These are phyloP conservation scores for Xylariaceae sp. DNA, from an alignment of 2,329 filamentous ascomycete genomes.

Conservation along the genomic window DNA sequence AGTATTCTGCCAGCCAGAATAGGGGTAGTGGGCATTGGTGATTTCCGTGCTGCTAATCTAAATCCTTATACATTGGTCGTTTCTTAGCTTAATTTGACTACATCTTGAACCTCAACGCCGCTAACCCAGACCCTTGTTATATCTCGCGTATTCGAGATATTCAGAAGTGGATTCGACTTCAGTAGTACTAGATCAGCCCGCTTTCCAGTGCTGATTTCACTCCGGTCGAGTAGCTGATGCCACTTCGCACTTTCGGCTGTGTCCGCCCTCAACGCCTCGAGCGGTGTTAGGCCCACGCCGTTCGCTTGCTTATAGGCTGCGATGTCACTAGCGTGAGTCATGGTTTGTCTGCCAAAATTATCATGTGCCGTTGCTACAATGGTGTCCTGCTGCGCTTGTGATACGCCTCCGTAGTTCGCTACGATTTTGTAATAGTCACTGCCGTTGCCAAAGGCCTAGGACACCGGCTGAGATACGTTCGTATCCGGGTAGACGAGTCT, in stretches of 20 bases:
- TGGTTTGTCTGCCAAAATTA: constrained; percentile 23
- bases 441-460: constrained; percentile 32
- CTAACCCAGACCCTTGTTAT: constrained; percentile 39
- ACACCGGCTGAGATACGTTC: constrained; percentile 26
- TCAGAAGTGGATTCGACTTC: constrained; percentile 35
- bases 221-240: constrained; percentile 37
- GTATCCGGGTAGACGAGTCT: constrained; percentile 22
- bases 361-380: constrained; percentile 31
- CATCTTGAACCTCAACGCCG: constrained; percentile 28
- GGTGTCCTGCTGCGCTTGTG: constrained; percentile 32
- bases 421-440: constrained; percentile 34
- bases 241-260: constrained; percentile 32
- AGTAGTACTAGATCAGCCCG: constrained; percentile 41
- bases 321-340: constrained; percentile 32
- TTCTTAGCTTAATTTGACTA: background rate
- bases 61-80: background rate
- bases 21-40: too few species aligned
- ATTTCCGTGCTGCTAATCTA: too few species aligned
- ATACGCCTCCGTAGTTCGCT: constrained; percentile 20
- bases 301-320: constrained; percentile 29
- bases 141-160: constrained; percentile 38
- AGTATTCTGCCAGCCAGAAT: too few species aligned
- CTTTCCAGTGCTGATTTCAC: constrained; percentile 34
- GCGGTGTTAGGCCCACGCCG: constrained; percentile 34
- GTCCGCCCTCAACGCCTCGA: constrained; percentile 37